These are phyloP conservation scores for Backusella sp. DNA, from an alignment of 192 early-diverging fungal species.

Conservation along the genomic window DNA sequence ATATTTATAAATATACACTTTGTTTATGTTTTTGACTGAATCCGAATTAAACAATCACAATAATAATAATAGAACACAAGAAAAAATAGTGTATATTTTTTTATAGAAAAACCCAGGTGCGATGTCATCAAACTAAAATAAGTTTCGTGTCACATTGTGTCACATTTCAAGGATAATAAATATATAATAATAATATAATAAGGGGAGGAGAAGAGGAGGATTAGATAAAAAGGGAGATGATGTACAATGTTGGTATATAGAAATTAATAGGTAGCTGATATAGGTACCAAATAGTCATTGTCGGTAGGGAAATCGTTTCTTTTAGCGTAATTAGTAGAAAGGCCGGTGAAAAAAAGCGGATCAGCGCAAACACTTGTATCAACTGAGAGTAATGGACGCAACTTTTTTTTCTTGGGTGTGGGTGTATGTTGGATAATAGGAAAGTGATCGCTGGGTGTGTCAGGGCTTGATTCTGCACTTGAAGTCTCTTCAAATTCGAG, in stretches of 20 bases:
- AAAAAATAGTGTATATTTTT: slow-evolving; percentile 9
- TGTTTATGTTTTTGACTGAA: background rate
- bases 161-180: background rate
- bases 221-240: slow-evolving; percentile 1
- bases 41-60: background rate
- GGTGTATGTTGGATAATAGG: background rate
- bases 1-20: background rate
- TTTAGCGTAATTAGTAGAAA: slow-evolving; percentile 13
- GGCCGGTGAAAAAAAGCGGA: slow-evolving; percentile 15
- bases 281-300: slow-evolving; percentile 7
- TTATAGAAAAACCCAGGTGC: slow-evolving; percentile 5
- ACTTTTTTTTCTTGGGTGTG: slow-evolving; percentile 2
- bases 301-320: background rate
- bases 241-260: slow-evolving; percentile 1
- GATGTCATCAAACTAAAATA: slow-evolving; percentile 9
- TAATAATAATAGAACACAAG: slow-evolving; percentile 9
- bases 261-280: slow-evolving; percentile 13
- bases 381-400: slow-evolving; percentile 13
- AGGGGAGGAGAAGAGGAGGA: background rate
- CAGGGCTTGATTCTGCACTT: slow-evolving; percentile 11
- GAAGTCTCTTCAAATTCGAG: background rate
- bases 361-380: slow-evolving; percentile 14
- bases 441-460: slow-evolving; percentile 4
- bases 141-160: slow-evolving; percentile 1
- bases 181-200: background rate